These are phyloP conservation scores for Paraphoma chrysanthemicola DNA, from an alignment of 2,329 filamentous ascomycete genomes.

Conservation along the genomic window DNA sequence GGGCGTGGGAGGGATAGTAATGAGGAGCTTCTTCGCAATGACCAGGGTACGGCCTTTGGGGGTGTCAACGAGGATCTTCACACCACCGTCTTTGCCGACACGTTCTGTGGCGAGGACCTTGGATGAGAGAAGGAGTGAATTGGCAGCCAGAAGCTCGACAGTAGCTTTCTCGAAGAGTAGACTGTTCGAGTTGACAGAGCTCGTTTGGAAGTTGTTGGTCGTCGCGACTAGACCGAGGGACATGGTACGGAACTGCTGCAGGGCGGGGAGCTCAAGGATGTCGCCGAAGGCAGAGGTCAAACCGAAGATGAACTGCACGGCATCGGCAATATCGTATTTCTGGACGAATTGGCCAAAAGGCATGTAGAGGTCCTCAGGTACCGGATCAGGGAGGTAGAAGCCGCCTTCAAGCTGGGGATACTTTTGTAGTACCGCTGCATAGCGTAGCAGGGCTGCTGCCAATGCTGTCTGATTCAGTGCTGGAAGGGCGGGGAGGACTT, in stretches of 20 bases:
- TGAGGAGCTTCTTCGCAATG: slow-evolving; percentile 50
- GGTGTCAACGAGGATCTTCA: slow-evolving; percentile 19
- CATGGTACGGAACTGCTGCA: slow-evolving; percentile 30
- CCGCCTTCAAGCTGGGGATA: slow-evolving; percentile 38
- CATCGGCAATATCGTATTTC: slow-evolving; percentile 56
- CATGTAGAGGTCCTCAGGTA: slow-evolving; percentile 58
- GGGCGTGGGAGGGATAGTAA: slow-evolving; percentile 51
- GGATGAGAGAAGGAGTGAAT: slow-evolving; percentile 19
- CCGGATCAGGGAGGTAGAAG: slow-evolving; percentile 54
- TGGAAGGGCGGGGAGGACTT: slow-evolving; percentile 1
- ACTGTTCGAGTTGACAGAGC: slow-evolving; percentile 28
- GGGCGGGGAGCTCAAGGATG: slow-evolving; percentile 50
- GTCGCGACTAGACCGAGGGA: slow-evolving; percentile 5
- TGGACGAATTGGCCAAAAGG: slow-evolving; percentile 58
- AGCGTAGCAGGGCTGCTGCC: slow-evolving; percentile 20
- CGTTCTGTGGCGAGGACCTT: slow-evolving; percentile 36
- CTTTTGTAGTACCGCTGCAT: slow-evolving; percentile 29
- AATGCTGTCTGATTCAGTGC: slow-evolving; percentile 8
- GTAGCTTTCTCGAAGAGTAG: slow-evolving; percentile 23
- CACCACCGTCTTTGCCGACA: slow-evolving; percentile 7
- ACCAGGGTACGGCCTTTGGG: slow-evolving; percentile 33
- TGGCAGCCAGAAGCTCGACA: slow-evolving; percentile 8
- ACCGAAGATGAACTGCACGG: slow-evolving; percentile 47
- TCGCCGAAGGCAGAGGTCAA: slow-evolving; percentile 36
- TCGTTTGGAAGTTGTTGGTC: slow-evolving; percentile 7